phyloP scores from a whole-genome alignment of 805 yeast genomes.

The Metschnikowia continentalis region DNA sequence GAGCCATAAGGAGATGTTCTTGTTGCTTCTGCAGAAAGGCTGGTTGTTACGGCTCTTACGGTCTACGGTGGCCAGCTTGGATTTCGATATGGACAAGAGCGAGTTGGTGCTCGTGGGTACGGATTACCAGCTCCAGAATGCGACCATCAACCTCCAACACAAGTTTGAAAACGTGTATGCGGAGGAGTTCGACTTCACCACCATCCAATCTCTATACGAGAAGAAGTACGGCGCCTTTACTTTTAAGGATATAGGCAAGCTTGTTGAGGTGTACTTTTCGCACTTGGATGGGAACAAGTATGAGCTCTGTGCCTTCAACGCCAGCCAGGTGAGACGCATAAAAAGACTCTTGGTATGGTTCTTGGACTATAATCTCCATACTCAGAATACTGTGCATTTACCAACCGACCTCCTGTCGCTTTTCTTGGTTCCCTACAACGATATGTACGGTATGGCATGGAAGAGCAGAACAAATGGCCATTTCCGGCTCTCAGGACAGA shows the following conservation, averaged over 20 bases:
- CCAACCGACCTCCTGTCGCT: slow-evolving; percentile 9
- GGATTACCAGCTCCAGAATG: slow-evolving; percentile 38
- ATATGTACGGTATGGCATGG: slow-evolving; percentile 34
- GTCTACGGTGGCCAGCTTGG: slow-evolving; percentile 37
- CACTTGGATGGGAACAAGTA: slow-evolving; percentile 24
- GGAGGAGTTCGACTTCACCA: slow-evolving; percentile 31
- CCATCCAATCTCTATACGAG: slow-evolving; percentile 23
- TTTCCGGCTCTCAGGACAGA: slow-evolving; percentile 10
- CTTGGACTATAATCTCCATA: slow-evolving; percentile 31
- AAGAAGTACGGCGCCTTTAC: slow-evolving; percentile 27
- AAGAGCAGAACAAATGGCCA: slow-evolving; percentile 20
- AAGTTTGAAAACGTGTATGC: slow-evolving; percentile 25
- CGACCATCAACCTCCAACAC: slow-evolving; percentile 36
- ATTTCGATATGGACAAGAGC: slow-evolving; percentile 27
- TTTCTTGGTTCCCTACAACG: slow-evolving; percentile 24
- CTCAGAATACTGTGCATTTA: slow-evolving; percentile 17
- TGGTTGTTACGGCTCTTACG: slow-evolving; percentile 36
- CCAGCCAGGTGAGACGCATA: slow-evolving; percentile 29
- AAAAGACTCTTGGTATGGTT: slow-evolving; percentile 39
- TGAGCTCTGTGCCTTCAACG: slow-evolving; percentile 27
- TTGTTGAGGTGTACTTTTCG: slow-evolving; percentile 35
- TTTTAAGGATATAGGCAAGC: slow-evolving; percentile 23
- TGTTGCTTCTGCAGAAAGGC: slow-evolving; percentile 38
- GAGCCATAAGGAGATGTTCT: slow-evolving; percentile 36
- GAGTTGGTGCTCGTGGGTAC: slow-evolving; percentile 39